Evolutionary conservation across 495 filamentous ascomycete genomes (phyloP).

Genomic region (Platismatia glauca): DNA sequence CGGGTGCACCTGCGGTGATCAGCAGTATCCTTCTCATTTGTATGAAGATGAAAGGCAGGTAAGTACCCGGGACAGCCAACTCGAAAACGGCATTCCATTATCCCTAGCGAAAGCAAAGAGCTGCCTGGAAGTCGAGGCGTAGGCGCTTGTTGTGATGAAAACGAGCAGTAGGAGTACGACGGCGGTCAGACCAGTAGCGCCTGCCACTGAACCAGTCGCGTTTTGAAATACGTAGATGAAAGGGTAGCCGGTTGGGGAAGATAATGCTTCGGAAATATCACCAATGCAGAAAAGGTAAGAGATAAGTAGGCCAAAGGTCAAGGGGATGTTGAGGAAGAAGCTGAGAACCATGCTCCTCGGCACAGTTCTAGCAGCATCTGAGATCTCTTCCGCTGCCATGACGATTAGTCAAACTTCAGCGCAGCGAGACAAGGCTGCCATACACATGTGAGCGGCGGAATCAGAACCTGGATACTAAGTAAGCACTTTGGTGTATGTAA

Average conservation of each 20-base stretch:
- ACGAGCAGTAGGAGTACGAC: conserved; percentile 29
- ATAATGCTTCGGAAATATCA: conserved; percentile 26
- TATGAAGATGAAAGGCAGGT: not conserved
- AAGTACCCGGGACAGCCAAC: conserved; percentile 27
- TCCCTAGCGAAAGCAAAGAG: conserved; percentile 36
- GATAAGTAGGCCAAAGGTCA: conserved; percentile 19
- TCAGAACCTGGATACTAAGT: conserved; percentile 30
- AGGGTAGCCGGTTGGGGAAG: conserved; percentile 31
- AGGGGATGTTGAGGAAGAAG: not conserved
- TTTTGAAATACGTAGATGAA: conserved; percentile 22
- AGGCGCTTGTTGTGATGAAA: conserved; percentile 28
- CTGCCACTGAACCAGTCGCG: not conserved
- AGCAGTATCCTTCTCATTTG: conserved; percentile 33
- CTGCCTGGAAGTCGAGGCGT: conserved; percentile 32
- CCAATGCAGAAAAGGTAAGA: conserved; percentile 34
- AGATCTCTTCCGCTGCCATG: conserved; percentile 16
- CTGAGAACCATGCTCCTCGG: not conserved
- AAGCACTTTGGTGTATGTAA: conserved; percentile 22
- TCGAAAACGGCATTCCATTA: conserved; percentile 33
- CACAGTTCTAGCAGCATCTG: not conserved
- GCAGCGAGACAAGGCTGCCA: conserved; percentile 18
- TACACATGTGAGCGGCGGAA: conserved; percentile 45
- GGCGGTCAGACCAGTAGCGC: conserved; percentile 22
- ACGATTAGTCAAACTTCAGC: conserved; percentile 8
- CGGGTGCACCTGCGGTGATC: conserved; percentile 34